These are phyloP conservation scores for Gossypium gossypioides DNA, from an alignment of 441 rosid species.

Conservation along the genomic window DNA sequence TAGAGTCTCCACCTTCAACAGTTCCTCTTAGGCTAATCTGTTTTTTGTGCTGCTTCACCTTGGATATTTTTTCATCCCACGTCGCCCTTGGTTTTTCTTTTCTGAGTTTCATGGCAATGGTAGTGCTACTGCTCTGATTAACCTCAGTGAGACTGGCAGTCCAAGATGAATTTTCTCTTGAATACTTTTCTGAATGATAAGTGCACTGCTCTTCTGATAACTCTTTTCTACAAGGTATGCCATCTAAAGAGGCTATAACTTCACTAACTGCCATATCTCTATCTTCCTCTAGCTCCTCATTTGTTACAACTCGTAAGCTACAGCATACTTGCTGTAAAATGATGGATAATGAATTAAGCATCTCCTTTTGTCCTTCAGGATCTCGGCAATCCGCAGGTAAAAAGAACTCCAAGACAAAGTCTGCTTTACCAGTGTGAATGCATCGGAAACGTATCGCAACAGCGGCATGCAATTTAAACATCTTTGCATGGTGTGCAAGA, in stretches of 20 bases:
- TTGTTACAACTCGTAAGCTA: constrained; percentile 61
- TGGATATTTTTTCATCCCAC: constrained; percentile 18
- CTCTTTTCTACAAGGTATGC: constrained; percentile 24
- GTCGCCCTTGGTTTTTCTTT: constrained; percentile 22
- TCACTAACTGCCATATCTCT: constrained; percentile 25
- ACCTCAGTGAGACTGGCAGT: constrained; percentile 19
- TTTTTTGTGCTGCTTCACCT: constrained; percentile 19
- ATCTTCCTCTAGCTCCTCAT: constrained; percentile 59
- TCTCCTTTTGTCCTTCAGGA: constrained; percentile 46
- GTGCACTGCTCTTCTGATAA: constrained; percentile 20
- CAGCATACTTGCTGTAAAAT: constrained; percentile 56
- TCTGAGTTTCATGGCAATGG: constrained; percentile 11
- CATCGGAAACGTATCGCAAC: constrained; percentile 79
- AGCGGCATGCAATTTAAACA: constrained; percentile 60
- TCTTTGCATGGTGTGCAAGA: constrained; percentile 74
- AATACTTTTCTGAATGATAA: constrained; percentile 23
- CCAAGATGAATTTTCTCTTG: constrained; percentile 28
- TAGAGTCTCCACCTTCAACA: constrained; percentile 31
- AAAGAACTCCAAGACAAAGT: constrained; percentile 85
- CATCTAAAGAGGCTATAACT: constrained; percentile 23
- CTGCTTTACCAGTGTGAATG: constrained; percentile 48
- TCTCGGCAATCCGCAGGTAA: constrained; percentile 58
- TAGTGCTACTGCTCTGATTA: constrained; percentile 20
- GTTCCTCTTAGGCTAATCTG: constrained; percentile 23
- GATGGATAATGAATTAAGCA: constrained; percentile 56